A percentile compares a stretch with the other conserved stretches of the same genome.
These are phyloP conservation scores for Physcomitrellopsis africana DNA, from an alignment of 225 moss, liverwort and hornwort species.

Conservation along the genomic window DNA sequence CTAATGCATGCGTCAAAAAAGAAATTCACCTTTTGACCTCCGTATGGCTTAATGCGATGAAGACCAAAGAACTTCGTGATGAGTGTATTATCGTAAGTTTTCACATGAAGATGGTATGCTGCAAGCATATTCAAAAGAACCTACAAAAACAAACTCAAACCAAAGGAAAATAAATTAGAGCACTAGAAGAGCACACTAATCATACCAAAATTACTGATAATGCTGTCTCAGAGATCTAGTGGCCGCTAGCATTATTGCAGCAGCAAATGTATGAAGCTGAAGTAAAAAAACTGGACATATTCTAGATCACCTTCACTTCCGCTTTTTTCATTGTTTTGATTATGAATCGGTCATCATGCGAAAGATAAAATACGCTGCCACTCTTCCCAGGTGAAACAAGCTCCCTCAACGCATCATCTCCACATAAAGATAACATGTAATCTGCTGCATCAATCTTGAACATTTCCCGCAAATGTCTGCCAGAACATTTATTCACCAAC, in stretches of 20 bases:
- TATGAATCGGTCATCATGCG: constrained; percentile 97
- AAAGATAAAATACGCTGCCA: constrained; percentile 98
- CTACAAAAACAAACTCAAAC: constrained; percentile 42
- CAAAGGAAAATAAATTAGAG: constrained; percentile 16
- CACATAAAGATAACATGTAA: constrained; percentile 98
- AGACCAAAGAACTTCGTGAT: constrained; percentile 99
- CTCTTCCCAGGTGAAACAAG: constrained; percentile 96
- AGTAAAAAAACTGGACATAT: constrained; percentile 6
- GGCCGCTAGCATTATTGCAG: constrained; percentile 16
- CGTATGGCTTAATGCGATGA: constrained; percentile 95
- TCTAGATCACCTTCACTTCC: constrained; percentile 83
- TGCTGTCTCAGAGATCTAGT: not conserved
- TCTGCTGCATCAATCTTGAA: constrained; percentile 99
- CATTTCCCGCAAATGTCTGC: constrained; percentile 93
- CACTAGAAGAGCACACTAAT: not conserved
- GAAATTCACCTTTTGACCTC: constrained; percentile 82
- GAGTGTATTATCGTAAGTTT: constrained; percentile 94
- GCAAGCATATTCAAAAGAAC: constrained; percentile 92
- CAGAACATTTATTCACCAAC: constrained; percentile 27
- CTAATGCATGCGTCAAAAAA: constrained; percentile 3
- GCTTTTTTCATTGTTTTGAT: constrained; percentile 99
- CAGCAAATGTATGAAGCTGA: not conserved
- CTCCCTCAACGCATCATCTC: constrained; percentile 98
- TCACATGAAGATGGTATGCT: constrained; percentile 90
- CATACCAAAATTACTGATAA: not conserved